A percentile compares a stretch with the other conserved stretches of the same genome.
These are phyloP conservation scores for Beauveria rudraprayagi DNA, from an alignment of 2,329 filamentous ascomycete genomes.

Conservation along the genomic window DNA sequence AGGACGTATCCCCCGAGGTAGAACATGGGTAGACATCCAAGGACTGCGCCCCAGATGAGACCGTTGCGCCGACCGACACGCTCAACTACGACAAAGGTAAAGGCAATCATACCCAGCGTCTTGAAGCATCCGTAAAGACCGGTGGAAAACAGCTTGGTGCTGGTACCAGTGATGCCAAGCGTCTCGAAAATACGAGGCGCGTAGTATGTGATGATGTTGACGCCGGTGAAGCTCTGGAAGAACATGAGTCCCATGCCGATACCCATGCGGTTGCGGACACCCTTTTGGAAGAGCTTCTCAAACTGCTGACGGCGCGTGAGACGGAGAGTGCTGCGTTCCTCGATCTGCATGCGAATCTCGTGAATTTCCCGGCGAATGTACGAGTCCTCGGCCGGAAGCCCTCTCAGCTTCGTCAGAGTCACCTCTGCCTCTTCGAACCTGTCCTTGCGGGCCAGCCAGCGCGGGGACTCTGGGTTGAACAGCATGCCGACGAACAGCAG, in stretches of 20 bases:
- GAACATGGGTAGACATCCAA: constrained; percentile 31
- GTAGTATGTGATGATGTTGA: constrained; percentile 56
- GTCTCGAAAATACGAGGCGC: constrained; percentile 28
- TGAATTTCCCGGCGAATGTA: constrained; percentile 31
- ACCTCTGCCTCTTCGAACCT: constrained; percentile 34
- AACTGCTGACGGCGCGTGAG: constrained; percentile 17
- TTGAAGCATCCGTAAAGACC: constrained; percentile 34
- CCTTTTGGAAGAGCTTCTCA: constrained; percentile 21
- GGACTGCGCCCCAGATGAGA: constrained; percentile 34
- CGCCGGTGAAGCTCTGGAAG: constrained; percentile 29
- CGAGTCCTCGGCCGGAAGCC: constrained; percentile 18
- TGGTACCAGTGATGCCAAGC: constrained; percentile 27
- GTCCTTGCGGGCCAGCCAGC: constrained; percentile 48
- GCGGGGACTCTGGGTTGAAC: constrained; percentile 48
- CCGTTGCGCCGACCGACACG: constrained; percentile 39
- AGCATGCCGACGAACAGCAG: constrained; percentile 44
- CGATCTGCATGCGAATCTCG: constrained; percentile 51
- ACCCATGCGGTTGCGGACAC: constrained; percentile 26
- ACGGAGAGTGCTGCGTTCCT: constrained; percentile 30
- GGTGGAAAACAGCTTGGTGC: constrained; percentile 28
- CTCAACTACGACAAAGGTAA: constrained; percentile 39
- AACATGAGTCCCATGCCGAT: constrained; percentile 44
- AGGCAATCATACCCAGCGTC: constrained; percentile 28
- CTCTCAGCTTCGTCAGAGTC: not conserved
- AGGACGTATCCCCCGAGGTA: constrained; percentile 32